Evolutionary conservation across 2,329 filamentous ascomycete genomes (phyloP).

Genomic region (Plectosphaerella plurivora): DNA sequence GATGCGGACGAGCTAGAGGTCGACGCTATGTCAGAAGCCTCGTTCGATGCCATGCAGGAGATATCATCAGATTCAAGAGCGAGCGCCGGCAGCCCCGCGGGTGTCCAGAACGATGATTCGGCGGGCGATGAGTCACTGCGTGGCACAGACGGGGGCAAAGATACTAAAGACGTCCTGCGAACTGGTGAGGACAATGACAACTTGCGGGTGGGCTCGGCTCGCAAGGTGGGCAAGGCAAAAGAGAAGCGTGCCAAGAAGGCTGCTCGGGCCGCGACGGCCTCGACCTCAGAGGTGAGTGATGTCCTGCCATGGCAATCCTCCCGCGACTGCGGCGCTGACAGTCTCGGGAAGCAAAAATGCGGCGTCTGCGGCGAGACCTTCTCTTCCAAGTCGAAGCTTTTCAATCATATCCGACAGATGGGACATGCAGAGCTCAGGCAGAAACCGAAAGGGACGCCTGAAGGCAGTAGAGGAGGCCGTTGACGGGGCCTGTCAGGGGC

Average conservation of each 20-base stretch:
- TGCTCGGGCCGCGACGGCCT: slow-evolving; percentile 31
- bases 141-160: too few relatives aligned
- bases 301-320: not conserved
- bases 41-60: too few relatives aligned
- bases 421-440: slow-evolving; percentile 52
- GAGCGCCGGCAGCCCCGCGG: too few relatives aligned
- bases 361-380: slow-evolving; percentile 40
- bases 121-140: not conserved
- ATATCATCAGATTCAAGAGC: too few relatives aligned
- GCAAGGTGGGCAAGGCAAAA: slow-evolving; percentile 47
- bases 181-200: not conserved
- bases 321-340: not conserved
- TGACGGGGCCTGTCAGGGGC: slow-evolving; percentile 12
- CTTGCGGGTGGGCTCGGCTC: slow-evolving; percentile 12
- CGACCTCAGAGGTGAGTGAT: slow-evolving; percentile 17
- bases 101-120: not conserved
- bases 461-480: slow-evolving; percentile 32
- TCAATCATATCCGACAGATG: slow-evolving; percentile 65
- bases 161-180: too few relatives aligned
- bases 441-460: slow-evolving; percentile 7
- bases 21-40: too few relatives aligned
- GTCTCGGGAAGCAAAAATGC: slow-evolving; percentile 31
- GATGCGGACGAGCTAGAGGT: too few relatives aligned
- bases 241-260: slow-evolving; percentile 45
- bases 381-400: slow-evolving; percentile 65